phyloP scores from a whole-genome alignment of 2,329 filamentous ascomycete species.

The Zymoseptoria crescenta region DNA sequence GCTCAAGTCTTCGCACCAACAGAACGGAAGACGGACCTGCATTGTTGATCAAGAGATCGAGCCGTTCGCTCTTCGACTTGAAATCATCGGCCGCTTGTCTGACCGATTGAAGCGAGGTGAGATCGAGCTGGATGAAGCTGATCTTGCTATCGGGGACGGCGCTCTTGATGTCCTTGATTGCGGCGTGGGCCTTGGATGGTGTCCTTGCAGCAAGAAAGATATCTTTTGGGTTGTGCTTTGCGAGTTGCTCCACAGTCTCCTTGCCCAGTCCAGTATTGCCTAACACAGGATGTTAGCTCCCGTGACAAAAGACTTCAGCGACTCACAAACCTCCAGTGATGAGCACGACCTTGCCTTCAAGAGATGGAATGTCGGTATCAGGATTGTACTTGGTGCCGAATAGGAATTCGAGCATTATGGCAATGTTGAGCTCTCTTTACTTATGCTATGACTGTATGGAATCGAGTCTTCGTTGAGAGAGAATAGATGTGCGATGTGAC shows the following conservation, averaged over 20 bases:
- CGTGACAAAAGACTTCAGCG: not conserved
- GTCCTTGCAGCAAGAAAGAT: constrained; percentile 44
- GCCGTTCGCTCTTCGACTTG: constrained; percentile 29
- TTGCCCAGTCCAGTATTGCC: constrained; percentile 43
- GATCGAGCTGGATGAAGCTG: constrained; percentile 42
- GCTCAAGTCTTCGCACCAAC: not conserved
- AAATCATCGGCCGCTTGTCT: constrained; percentile 37
- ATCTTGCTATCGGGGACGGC: constrained; percentile 33
- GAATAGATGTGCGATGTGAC: too few relatives aligned
- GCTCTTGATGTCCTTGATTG: constrained; percentile 35
- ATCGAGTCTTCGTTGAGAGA: not conserved
- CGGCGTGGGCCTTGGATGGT: constrained; percentile 34
- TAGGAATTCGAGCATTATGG: not conserved
- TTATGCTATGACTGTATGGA: not conserved
- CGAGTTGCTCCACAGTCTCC: constrained; percentile 39
- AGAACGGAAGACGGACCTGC: constrained; percentile 6
- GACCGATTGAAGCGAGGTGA: constrained; percentile 46
- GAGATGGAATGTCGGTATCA: constrained; percentile 25
- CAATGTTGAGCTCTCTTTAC: not conserved
- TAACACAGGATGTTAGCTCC: constrained; percentile 1
- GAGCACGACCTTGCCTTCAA: constrained; percentile 26
- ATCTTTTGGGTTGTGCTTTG: constrained; percentile 37
- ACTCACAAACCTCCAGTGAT: constrained; percentile 17
- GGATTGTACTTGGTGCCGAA: constrained; percentile 19
- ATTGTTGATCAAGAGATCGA: constrained; percentile 28